Conservation (phyloP, 1,139 yeast genomes). For the Nakaseomyces bracarensis region DNA sequence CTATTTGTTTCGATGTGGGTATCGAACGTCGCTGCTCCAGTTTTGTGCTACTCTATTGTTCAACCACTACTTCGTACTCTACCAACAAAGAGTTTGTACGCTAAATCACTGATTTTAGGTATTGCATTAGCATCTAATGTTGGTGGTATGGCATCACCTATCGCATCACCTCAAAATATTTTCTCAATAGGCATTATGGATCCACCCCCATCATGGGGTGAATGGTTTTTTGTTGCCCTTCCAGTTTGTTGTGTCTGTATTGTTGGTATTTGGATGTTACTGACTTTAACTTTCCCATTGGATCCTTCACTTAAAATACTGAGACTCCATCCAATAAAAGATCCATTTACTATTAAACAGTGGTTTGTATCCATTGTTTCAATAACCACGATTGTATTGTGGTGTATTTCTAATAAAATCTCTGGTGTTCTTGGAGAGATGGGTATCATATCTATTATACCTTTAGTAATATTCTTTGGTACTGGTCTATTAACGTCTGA, state of each 20-base stretch:
- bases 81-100: conserved; percentile 69
- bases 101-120: conserved; percentile 78
- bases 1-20: conserved; percentile 90
- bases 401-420: conserved; percentile 76
- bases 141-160: conserved; percentile 96
- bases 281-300: conserved; percentile 61
- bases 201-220: conserved; percentile 90
- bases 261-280: conserved; percentile 60
- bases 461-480: conserved; percentile 78
- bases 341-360: conserved; percentile 64
- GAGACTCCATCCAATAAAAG: conserved; percentile 56
- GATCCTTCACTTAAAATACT: conserved; percentile 44
- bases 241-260: conserved; percentile 66
- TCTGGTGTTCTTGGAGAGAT: conserved; percentile 73
- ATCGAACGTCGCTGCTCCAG: conserved; percentile 94
- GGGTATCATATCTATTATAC: conserved; percentile 82
- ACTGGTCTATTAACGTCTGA: conserved; percentile 75
- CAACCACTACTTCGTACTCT: conserved; percentile 79
- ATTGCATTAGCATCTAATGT: conserved; percentile 86
- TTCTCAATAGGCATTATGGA: conserved; percentile 80
- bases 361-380: conserved; percentile 61
- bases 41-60: conserved; percentile 77
- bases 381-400: conserved; percentile 59
- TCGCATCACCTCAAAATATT: conserved; percentile 91
- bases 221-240: conserved; percentile 82